A percentile compares a stretch with the other conserved stretches of the same genome.
phyloP scores from a whole-genome alignment of 73 alveolate genomes.

The Diophrys sp. region DNA sequence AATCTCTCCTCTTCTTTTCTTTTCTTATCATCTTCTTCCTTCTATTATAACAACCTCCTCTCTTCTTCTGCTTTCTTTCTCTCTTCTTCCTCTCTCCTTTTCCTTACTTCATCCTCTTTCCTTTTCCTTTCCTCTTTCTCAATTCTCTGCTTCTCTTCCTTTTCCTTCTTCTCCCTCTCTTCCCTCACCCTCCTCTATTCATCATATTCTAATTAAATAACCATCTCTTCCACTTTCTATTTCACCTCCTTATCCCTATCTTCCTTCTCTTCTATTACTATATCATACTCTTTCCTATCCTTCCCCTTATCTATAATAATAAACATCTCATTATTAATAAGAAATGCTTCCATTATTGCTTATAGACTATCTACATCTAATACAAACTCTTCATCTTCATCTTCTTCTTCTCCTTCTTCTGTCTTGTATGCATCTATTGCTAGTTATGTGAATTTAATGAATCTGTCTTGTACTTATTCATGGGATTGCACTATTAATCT shows the following conservation, averaged over 20 bases:
- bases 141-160: neutral
- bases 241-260: neutral
- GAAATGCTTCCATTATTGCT: neutral
- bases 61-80: neutral
- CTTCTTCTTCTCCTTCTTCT: neutral
- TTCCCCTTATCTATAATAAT: neutral
- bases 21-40: neutral
- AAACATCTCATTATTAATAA: neutral
- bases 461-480: neutral
- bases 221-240: neutral
- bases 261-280: neutral
- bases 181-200: neutral
- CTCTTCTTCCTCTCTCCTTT: neutral
- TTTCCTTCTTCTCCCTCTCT: neutral
- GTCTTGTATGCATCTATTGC: neutral
- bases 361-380: neutral
- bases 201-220: neutral
- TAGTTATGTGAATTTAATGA: neutral
- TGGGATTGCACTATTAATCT: neutral
- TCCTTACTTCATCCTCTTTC: neutral
- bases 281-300: no score
- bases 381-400: neutral
- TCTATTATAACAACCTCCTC: neutral
- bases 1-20: neutral
- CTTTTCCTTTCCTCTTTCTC: neutral